Evolutionary conservation across 2,329 filamentous ascomycete species (phyloP).

Genomic region (Verticillium nonalfalfae): DNA sequence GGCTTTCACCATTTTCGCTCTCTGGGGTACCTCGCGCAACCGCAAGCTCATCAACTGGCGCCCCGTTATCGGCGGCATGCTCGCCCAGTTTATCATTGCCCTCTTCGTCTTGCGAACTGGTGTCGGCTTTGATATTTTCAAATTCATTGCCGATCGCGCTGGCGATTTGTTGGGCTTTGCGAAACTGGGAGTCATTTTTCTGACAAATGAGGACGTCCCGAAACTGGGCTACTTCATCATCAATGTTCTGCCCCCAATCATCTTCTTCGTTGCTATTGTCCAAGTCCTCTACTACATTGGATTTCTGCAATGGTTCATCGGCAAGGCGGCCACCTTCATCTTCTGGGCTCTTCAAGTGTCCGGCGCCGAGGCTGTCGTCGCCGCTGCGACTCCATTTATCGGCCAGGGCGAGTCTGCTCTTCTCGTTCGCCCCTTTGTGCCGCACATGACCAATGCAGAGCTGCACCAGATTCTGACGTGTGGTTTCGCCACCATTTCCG

Average conservation of each 20-base stretch:
- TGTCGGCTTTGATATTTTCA: constrained; percentile 85
- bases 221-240: constrained; percentile 77
- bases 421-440: constrained; percentile 81
- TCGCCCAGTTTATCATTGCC: constrained; percentile 81
- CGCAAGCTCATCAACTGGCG: constrained; percentile 62
- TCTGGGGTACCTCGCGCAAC: constrained; percentile 68
- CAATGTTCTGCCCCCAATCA: constrained; percentile 79
- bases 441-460: constrained; percentile 80
- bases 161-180: constrained; percentile 72
- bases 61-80: constrained; percentile 82
- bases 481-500: constrained; percentile 88
- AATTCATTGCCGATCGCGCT: constrained; percentile 74
- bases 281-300: constrained; percentile 79
- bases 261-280: constrained; percentile 93
- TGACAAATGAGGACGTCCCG: no score
- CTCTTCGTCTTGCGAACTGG: constrained; percentile 79
- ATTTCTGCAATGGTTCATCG: constrained; percentile 81
- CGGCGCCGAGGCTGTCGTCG: constrained; percentile 88
- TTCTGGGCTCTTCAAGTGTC: constrained; percentile 86
- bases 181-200: no score
- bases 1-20: constrained; percentile 57
- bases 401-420: constrained; percentile 92
- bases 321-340: constrained; percentile 84
- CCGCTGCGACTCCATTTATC: constrained; percentile 88
- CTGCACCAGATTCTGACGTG: constrained; percentile 90